Percentiles rank a stretch among this genome's conserved stretches.
phyloP scores from a whole-genome alignment of 345 rosid species.

The Noccaea bulbosa region DNA sequence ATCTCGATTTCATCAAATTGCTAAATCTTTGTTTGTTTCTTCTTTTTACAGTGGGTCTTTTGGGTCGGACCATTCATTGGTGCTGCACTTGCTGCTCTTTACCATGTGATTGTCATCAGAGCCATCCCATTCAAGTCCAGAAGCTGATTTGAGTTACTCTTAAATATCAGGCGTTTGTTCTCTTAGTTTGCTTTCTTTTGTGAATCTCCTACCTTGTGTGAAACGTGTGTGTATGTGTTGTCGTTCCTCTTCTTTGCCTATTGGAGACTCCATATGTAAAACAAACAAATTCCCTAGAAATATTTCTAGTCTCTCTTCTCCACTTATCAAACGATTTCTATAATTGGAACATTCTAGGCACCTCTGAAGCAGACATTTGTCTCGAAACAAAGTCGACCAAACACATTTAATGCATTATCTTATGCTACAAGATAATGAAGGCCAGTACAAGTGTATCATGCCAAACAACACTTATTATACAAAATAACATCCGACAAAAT shows the following conservation, averaged over 20 bases:
- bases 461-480: conserved; percentile 5
- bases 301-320: conserved; percentile 8
- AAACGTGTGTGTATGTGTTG: conserved; percentile 30
- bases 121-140: conserved; percentile 57
- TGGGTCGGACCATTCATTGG: conserved; percentile 70
- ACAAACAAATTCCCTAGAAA: conserved; percentile 9
- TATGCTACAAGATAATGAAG: neutral
- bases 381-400: conserved; percentile 21
- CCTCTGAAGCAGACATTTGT: neutral
- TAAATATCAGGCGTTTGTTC: conserved; percentile 16
- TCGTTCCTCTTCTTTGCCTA: conserved; percentile 32
- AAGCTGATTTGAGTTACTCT: conserved; percentile 27
- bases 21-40: neutral
- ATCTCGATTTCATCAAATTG: neutral
- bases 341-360: conserved; percentile 16
- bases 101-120: conserved; percentile 58
- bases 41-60: conserved; percentile 48
- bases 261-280: conserved; percentile 29
- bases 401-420: conserved; percentile 27
- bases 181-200: conserved; percentile 38
- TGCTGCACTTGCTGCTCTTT: conserved; percentile 59
- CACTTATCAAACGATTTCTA: conserved; percentile 4
- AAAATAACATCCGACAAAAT: neutral
- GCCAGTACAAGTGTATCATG: conserved; percentile 26
- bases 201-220: conserved; percentile 31